Percentiles rank a stretch among this genome's conserved stretches.
phyloP scores from a whole-genome alignment of 106 monocot species.

The Dendrobium huoshanense region DNA sequence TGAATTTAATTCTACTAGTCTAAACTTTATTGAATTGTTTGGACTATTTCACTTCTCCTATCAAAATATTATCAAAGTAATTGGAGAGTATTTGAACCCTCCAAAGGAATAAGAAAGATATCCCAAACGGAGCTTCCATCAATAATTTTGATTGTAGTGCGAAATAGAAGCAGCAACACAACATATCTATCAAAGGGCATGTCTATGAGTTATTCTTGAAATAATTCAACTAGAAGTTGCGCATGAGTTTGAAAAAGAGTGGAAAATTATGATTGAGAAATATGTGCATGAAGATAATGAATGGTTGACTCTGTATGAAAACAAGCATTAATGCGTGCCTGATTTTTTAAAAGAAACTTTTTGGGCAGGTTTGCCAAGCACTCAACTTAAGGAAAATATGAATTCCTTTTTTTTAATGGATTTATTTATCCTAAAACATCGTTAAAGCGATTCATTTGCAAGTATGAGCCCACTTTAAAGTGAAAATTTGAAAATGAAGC shows the following conservation, averaged over 20 bases:
- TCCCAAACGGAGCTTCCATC: too few relatives aligned
- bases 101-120: too few relatives aligned
- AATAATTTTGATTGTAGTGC: too few relatives aligned
- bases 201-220: too few relatives aligned
- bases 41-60: too few relatives aligned
- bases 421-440: conserved; percentile 39
- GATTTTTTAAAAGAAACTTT: conserved; percentile 31
- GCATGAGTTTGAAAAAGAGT: conserved; percentile 31
- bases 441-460: conserved; percentile 33
- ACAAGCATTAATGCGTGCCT: conserved; percentile 26
- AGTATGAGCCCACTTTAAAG: conserved; percentile 34
- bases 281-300: conserved; percentile 32
- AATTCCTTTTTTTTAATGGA: conserved; percentile 35
- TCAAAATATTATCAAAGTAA: too few relatives aligned
- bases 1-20: too few relatives aligned
- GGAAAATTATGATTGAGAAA: conserved; percentile 30
- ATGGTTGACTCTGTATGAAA: conserved; percentile 38
- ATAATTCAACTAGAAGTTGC: too few relatives aligned
- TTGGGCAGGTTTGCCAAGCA: conserved; percentile 33
- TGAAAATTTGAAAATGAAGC: conserved; percentile 37
- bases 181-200: too few relatives aligned
- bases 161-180: too few relatives aligned
- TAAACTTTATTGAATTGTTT: too few relatives aligned
- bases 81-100: too few relatives aligned
- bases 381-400: conserved; percentile 22